phyloP scores from a whole-genome alignment of 2,329 filamentous ascomycete genomes.

The Penicillium sp. region DNA sequence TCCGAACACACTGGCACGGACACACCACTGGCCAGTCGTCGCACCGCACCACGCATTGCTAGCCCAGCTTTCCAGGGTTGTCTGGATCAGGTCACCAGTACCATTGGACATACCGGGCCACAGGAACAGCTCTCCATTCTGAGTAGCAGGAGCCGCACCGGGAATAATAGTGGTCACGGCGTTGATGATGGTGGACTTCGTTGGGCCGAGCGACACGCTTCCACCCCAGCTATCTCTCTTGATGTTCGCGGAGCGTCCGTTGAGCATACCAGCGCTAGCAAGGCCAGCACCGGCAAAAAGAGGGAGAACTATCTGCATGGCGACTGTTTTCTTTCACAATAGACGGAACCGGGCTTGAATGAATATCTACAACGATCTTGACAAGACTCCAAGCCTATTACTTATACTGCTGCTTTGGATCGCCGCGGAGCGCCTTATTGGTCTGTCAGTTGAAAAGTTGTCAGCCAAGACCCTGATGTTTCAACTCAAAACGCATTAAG shows the following conservation, averaged over 20 bases:
- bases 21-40: conserved; percentile 41
- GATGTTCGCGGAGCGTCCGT: conserved; percentile 4
- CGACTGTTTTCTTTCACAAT: neutral
- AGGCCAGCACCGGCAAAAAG: conserved; percentile 7
- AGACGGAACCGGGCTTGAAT: neutral
- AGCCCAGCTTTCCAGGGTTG: conserved; percentile 44
- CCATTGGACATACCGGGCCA: conserved; percentile 50
- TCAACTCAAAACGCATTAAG: conserved; percentile 10
- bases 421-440: neutral
- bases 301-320: conserved; percentile 9
- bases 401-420: neutral
- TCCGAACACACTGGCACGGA: conserved; percentile 44
- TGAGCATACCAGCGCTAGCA: conserved; percentile 15
- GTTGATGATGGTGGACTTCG: conserved; percentile 40
- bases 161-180: conserved; percentile 45
- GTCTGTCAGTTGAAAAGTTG: conserved; percentile 1
- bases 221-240: conserved; percentile 40
- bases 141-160: conserved; percentile 37
- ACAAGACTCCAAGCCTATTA: neutral
- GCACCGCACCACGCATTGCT: conserved; percentile 46
- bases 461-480: conserved; percentile 1
- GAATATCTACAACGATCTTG: neutral
- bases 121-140: conserved; percentile 43
- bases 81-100: conserved; percentile 46
- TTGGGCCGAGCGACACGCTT: conserved; percentile 39